Base-by-base conservation (phyloP, 768 basidiomycete species). In the Kwoniella mangroviensis region DNA sequence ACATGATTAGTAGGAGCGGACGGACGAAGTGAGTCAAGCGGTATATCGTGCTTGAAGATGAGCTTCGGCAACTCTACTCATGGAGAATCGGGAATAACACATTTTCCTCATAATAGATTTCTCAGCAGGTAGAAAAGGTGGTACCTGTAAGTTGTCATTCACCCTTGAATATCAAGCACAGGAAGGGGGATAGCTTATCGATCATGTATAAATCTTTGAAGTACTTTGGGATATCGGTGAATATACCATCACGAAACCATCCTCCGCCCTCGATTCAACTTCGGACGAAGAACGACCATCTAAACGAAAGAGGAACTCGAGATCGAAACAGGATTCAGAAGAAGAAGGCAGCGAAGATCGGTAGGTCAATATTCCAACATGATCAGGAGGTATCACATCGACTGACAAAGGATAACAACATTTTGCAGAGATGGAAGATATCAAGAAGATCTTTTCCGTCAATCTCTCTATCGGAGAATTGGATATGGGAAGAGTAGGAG, bases 211-310 rank as follows among this genome's bases (percentile, higher is more conserved):
- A 5, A 34, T 7, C 34, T 34, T 34, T 55, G 1, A 21, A 80
- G 79, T 80, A 26, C 73, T 80, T 11, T 80, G 79, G 79, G 79
- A 80, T 57, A 70, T 80, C 7, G 79, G 79, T 3, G 59, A 67
- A 34, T 80, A 80, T 43, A 65, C 60, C 26, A 77, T 80, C 63
- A 71, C 62, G n/a, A 57, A 69, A 51, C 63, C 71, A 0, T 68
- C 28, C 21, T 63, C 54, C 1, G 64, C 65, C 3, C 49, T 59
- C 9, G 72, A 71, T 15, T 68, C 71, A 5, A 71, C 74, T 15
- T 71, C 70, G 24, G 76, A 79, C 15, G 65, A 72, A 34, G 69
- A 73, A 22, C 49, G 58, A 13, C 59, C 52, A 22, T 54, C 34
- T 17, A 41, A 65, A 55, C 53, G 68, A 19, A 70, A 70, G 57